phyloP scores from a whole-genome alignment of 371 early-diverging fungal genomes.

The Mucor piriformis region DNA sequence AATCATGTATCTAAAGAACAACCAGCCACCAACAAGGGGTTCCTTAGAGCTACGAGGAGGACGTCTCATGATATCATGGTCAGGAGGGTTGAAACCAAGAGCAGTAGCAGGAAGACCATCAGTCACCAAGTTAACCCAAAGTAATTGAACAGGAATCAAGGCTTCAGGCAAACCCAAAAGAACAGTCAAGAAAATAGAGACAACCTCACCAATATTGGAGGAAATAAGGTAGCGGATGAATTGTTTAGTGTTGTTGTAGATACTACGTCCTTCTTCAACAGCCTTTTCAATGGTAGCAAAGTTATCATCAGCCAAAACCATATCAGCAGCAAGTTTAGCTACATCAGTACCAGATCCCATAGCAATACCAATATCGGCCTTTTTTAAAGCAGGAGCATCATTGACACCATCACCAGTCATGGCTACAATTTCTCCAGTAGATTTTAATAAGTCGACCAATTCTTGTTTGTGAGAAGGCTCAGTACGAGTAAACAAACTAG shows the following conservation, averaged over 20 bases:
- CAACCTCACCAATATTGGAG: slow-evolving; percentile 90
- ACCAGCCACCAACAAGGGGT: slow-evolving; percentile 90
- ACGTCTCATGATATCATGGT: slow-evolving; percentile 91
- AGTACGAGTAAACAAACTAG: slow-evolving; percentile 90
- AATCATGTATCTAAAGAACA: slow-evolving; percentile 92
- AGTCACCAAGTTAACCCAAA: slow-evolving; percentile 98
- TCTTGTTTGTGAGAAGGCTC: slow-evolving; percentile 95
- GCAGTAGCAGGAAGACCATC: slow-evolving; percentile 97
- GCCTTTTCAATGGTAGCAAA: slow-evolving; percentile 96
- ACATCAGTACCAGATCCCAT: slow-evolving; percentile 99
- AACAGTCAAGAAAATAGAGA: slow-evolving; percentile 92
- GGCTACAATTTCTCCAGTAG: slow-evolving; percentile 90
- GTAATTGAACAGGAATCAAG: slow-evolving; percentile 93
- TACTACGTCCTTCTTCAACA: slow-evolving; percentile 95
- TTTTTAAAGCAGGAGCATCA: slow-evolving; percentile 97
- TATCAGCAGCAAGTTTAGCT: slow-evolving; percentile 95
- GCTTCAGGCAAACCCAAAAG: slow-evolving; percentile 96
- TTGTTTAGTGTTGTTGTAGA: slow-evolving; percentile 98
- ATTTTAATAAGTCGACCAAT: slow-evolving; percentile 89
- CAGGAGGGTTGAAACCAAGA: slow-evolving; percentile 98
- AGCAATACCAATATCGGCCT: slow-evolving; percentile 97
- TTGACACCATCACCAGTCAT: slow-evolving; percentile 99
- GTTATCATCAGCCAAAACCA: slow-evolving; percentile 97
- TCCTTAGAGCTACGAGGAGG: slow-evolving; percentile 88
- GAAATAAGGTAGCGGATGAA: slow-evolving; percentile 97